Conservation (phyloP, 192 early-diverging fungal species). For the Radiomyces spectabilis region DNA sequence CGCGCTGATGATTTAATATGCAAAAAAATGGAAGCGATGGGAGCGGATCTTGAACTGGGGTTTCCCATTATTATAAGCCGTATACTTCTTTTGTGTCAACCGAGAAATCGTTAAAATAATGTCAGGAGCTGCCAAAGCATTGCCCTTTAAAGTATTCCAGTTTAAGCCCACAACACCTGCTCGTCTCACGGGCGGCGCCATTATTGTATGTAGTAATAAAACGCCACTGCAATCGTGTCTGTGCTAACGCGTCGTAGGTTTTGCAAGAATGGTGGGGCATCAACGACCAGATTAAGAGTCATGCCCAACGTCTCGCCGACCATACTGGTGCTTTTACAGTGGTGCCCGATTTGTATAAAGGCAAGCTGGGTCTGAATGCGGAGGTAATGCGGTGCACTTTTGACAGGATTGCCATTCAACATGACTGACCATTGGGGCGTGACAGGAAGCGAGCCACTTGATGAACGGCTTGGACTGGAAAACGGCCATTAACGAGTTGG, state of each 20-base stretch:
- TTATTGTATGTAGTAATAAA: too few species aligned
- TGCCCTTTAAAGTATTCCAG: not conserved
- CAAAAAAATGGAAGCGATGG: too few species aligned
- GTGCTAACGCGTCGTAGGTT: too few species aligned
- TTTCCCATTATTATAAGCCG: too few species aligned
- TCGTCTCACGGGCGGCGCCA: not conserved
- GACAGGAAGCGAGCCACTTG: slow-evolving; percentile 42
- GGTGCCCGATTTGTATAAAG: slow-evolving; percentile 43
- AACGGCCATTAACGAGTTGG: slow-evolving; percentile 21
- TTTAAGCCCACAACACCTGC: not conserved
- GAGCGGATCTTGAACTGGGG: too few species aligned
- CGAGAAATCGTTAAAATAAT: too few species aligned
- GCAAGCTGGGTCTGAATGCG: slow-evolving; percentile 33
- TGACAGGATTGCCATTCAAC: too few species aligned
- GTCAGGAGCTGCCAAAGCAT: too few species aligned
- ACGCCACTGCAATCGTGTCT: too few species aligned
- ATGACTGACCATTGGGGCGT: not conserved
- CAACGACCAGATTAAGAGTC: slow-evolving; percentile 30
- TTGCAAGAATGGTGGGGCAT: slow-evolving; percentile 35
- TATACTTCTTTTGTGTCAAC: too few species aligned
- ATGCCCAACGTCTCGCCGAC: slow-evolving; percentile 40
- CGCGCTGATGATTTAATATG: too few species aligned
- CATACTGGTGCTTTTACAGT: slow-evolving; percentile 29
- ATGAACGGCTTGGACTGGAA: slow-evolving; percentile 43
- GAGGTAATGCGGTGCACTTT: too few species aligned